phyloP scores from a whole-genome alignment of 306 rosid genomes.

The Medicago ruthenica region DNA sequence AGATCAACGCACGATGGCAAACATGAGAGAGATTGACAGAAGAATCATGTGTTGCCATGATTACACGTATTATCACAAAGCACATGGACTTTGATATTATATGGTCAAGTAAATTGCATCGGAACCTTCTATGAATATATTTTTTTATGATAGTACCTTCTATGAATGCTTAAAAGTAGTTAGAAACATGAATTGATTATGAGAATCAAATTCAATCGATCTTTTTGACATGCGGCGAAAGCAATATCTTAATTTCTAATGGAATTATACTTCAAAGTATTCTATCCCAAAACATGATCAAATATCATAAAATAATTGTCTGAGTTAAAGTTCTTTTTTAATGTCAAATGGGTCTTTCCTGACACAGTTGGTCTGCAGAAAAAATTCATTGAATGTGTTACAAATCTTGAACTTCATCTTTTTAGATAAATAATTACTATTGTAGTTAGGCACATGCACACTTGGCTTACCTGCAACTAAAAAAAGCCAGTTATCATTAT shows the following conservation, averaged over 20 bases:
- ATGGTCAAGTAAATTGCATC: constrained; percentile 39
- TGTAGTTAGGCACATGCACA: constrained; percentile 33
- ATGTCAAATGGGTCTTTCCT: constrained; percentile 28
- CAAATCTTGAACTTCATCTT: constrained; percentile 6
- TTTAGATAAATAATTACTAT: constrained; percentile 18
- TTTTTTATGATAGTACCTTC: too few relatives aligned
- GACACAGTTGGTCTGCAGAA: constrained; percentile 10
- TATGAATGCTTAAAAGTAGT: constrained; percentile 38
- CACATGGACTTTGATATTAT: constrained; percentile 55
- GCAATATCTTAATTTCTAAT: not conserved
- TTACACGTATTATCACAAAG: constrained; percentile 44
- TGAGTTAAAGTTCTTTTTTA: constrained; percentile 11
- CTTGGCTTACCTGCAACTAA: not conserved
- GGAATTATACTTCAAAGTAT: constrained; percentile 8
- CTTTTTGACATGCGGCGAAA: not conserved
- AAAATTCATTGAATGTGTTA: constrained; percentile 41
- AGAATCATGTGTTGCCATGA: not conserved
- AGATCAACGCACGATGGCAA: too few relatives aligned
- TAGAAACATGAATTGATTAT: constrained; percentile 53
- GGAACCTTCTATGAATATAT: constrained; percentile 37
- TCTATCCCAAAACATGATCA: constrained; percentile 20
- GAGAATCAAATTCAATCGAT: constrained; percentile 39
- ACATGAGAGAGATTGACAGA: too few relatives aligned
- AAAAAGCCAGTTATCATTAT: not conserved
- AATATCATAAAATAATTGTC: not conserved